Conservation (phyloP, 1,284 basidiomycete genomes). For the Xerocomus amazonicus region DNA sequence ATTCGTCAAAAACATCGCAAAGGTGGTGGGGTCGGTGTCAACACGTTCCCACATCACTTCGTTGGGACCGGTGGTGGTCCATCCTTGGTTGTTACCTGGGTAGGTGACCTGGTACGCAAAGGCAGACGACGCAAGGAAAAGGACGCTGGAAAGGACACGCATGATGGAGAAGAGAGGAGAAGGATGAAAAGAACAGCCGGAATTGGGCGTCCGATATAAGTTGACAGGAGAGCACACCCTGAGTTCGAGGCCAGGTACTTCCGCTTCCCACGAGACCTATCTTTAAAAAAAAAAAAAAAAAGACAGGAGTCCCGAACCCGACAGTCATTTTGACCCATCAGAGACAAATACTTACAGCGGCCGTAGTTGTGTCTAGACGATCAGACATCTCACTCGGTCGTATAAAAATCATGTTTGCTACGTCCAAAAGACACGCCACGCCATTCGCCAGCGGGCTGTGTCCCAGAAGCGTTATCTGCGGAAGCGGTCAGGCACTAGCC, state of each 20-base stretch:
- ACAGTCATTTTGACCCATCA: not conserved
- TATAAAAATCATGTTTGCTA: slow-evolving; percentile 4
- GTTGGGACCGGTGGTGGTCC: slow-evolving; percentile 60
- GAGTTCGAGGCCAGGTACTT: not conserved
- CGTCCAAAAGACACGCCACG: slow-evolving; percentile 2
- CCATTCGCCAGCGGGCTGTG: not conserved
- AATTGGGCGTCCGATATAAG: not conserved
- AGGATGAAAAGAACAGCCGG: slow-evolving; percentile 1
- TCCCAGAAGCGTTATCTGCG: not conserved
- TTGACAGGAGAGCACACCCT: not conserved
- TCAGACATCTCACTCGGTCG: no score
- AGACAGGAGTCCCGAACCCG: not conserved
- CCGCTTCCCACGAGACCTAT: slow-evolving; percentile 18
- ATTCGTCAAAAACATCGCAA: slow-evolving; percentile 68
- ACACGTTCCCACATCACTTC: slow-evolving; percentile 63
- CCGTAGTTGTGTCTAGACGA: not conserved
- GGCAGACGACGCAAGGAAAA: slow-evolving; percentile 53
- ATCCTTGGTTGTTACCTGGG: slow-evolving; percentile 50
- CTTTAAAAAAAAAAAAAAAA: slow-evolving; percentile 1
- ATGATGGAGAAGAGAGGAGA: slow-evolving; percentile 34
- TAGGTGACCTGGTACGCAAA: slow-evolving; percentile 58
- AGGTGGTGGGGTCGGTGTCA: slow-evolving; percentile 59
- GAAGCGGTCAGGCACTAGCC: slow-evolving; percentile 22
- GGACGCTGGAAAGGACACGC: slow-evolving; percentile 41
- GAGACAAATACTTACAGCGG: slow-evolving; percentile 6